A percentile compares a stretch with the other conserved stretches of the same genome.
These are phyloP conservation scores for Lactarius vividus DNA, from an alignment of 768 basidiomycete genomes.

Conservation along the genomic window DNA sequence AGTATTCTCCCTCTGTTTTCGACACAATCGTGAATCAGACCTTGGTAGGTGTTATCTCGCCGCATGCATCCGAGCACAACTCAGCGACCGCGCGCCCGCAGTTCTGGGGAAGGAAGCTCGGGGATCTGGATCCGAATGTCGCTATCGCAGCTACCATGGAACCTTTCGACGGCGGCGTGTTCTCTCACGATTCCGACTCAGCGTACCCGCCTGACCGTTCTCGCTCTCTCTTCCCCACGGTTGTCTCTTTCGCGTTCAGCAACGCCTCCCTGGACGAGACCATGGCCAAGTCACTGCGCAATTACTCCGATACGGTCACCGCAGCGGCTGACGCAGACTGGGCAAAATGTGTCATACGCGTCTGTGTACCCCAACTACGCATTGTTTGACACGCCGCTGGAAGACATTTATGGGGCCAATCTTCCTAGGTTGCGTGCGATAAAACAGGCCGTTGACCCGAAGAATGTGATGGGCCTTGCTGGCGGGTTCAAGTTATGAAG, in stretches of 20 bases:
- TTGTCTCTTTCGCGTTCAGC: neutral
- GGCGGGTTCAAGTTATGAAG: neutral
- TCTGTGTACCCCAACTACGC: neutral
- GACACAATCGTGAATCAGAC: neutral
- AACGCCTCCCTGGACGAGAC: neutral
- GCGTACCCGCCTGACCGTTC: neutral
- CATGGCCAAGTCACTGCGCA: neutral
- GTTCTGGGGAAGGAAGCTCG: slow-evolving; percentile 5
- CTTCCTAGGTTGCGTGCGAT: neutral
- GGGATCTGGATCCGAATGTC: neutral
- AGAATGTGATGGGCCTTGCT: neutral
- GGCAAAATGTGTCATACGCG: neutral
- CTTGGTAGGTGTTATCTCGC: neutral
- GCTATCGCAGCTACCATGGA: neutral
- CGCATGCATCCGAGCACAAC: too few species aligned
- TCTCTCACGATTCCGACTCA: neutral
- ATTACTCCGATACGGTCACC: neutral
- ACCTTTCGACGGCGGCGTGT: neutral
- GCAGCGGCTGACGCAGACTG: neutral
- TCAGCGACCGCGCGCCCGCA: neutral
- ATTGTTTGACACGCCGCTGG: neutral
- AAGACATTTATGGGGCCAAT: neutral
- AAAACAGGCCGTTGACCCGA: neutral
- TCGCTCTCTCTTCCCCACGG: neutral
- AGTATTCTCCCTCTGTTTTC: slow-evolving; percentile 1